Conservation (phyloP, 345 rosid genomes). For the Arabidopsis suecica region DNA sequence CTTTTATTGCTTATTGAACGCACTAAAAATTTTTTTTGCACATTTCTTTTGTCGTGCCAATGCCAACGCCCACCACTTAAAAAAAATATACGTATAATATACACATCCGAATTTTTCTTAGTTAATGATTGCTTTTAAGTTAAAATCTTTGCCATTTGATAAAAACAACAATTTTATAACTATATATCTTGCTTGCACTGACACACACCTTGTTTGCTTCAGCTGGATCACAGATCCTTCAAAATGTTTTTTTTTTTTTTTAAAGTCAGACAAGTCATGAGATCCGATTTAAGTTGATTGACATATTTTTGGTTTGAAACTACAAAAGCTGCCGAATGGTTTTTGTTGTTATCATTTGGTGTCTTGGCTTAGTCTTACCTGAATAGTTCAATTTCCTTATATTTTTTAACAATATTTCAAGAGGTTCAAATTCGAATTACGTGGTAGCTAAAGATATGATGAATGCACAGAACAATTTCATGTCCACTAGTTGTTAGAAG, state of each 20-base stretch:
- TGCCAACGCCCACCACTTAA: not conserved
- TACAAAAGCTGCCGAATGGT: constrained; percentile 38
- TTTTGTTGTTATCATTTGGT: constrained; percentile 42
- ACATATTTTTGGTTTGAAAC: constrained; percentile 31
- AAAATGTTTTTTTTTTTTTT: not conserved
- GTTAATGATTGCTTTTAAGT: too few species aligned
- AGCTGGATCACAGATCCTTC: constrained; percentile 19
- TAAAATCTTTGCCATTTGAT: too few species aligned
- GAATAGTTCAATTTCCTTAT: constrained; percentile 27
- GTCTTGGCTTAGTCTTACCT: constrained; percentile 41
- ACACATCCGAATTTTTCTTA: not conserved
- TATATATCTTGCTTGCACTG: constrained; percentile 8
- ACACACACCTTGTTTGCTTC: constrained; percentile 31
- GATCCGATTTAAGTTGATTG: constrained; percentile 37
- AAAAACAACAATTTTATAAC: not conserved
- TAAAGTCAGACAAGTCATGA: constrained; percentile 36
- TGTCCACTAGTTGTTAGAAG: constrained; percentile 12
- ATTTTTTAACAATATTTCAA: constrained; percentile 40
- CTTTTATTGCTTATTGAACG: constrained; percentile 28
- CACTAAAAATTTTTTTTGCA: constrained; percentile 17
- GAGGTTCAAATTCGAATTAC: constrained; percentile 43
- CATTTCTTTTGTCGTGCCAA: constrained; percentile 14
- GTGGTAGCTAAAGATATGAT: constrained; percentile 41
- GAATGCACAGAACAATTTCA: constrained; percentile 13
- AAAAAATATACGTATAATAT: not conserved